These are phyloP conservation scores for Podospora pseudoanserina DNA, from an alignment of 495 filamentous ascomycete species.

Conservation along the genomic window DNA sequence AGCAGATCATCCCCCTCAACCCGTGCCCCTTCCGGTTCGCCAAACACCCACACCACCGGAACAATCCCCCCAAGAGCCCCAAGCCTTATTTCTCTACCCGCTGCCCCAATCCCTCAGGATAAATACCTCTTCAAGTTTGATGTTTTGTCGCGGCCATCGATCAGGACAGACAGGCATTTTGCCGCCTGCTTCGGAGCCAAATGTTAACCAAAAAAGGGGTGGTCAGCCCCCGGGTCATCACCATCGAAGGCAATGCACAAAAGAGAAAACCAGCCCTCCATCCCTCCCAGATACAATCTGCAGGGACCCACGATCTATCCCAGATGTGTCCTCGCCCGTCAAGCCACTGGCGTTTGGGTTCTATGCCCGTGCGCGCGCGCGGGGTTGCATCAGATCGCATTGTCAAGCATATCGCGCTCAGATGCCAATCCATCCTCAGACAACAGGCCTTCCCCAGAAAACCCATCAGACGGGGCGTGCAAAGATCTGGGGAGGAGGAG, in stretches of 20 bases:
- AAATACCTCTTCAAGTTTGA: not conserved
- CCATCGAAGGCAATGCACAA: not conserved
- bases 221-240: not conserved
- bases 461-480: not conserved
- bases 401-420: slow-evolving; percentile 4
- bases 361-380: slow-evolving; percentile 7
- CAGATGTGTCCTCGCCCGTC: not conserved
- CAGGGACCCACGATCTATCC: not conserved
- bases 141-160: not conserved
- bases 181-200: not conserved
- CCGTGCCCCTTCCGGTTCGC: slow-evolving; percentile 7
- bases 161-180: not conserved
- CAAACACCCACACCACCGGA: not conserved
- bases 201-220: not conserved
- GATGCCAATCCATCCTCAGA: not conserved
- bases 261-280: too few species aligned
- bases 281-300: not conserved
- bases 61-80: not conserved
- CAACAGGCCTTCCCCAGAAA: slow-evolving; percentile 19
- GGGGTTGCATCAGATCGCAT: slow-evolving; percentile 12
- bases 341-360: not conserved
- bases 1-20: slow-evolving; percentile 24
- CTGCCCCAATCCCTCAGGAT: not conserved
- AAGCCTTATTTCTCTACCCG: not conserved
- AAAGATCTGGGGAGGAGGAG: not conserved